Evolutionary conservation across 1,139 yeast genomes (phyloP).

Genomic region (Suhomyces wounanorum): DNA sequence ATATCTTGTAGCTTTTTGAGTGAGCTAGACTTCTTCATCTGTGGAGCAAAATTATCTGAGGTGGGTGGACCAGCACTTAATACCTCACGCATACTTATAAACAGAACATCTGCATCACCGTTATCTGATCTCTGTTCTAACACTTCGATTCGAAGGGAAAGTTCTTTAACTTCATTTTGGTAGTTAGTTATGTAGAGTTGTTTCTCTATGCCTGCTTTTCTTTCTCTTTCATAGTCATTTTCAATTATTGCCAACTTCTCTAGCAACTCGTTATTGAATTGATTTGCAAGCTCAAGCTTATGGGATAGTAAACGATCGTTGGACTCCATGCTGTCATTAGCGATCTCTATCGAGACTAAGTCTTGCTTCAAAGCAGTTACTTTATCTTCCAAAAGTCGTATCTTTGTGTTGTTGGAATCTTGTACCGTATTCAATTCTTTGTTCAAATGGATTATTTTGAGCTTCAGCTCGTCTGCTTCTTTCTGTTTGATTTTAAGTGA

Average conservation of each 20-base stretch:
- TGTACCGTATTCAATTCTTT: slow-evolving; percentile 28
- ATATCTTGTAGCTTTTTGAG: slow-evolving; percentile 21
- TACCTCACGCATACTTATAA: slow-evolving; percentile 35
- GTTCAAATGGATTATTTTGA: slow-evolving; percentile 18
- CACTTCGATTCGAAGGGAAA: slow-evolving; percentile 17
- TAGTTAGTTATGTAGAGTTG: slow-evolving; percentile 39
- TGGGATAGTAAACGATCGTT: slow-evolving; percentile 38
- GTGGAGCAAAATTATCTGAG: slow-evolving; percentile 1
- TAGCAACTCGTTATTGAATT: slow-evolving; percentile 43
- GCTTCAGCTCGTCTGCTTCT: slow-evolving; percentile 18
- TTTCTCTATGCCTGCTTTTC: slow-evolving; percentile 32
- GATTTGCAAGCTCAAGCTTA: slow-evolving; percentile 37
- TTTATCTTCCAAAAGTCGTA: slow-evolving; percentile 23
- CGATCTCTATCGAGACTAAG: slow-evolving; percentile 43
- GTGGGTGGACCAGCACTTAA: slow-evolving; percentile 32
- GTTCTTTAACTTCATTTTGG: slow-evolving; percentile 33
- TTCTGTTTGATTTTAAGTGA: slow-evolving; percentile 19
- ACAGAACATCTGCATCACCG: slow-evolving; percentile 28
- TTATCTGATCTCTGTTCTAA: slow-evolving; percentile 13
- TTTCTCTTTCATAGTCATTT: slow-evolving; percentile 42
- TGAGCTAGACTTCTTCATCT: slow-evolving; percentile 18
- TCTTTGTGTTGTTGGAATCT: slow-evolving; percentile 20
- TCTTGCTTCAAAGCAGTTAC: slow-evolving; percentile 30
- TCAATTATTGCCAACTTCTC: slow-evolving; percentile 47
- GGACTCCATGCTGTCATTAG: slow-evolving; percentile 44